Evolutionary conservation across 148 eudicot species (phyloP), one percentile per base, ranked within the genome.

Genomic region (Arbutus unedo): DNA sequence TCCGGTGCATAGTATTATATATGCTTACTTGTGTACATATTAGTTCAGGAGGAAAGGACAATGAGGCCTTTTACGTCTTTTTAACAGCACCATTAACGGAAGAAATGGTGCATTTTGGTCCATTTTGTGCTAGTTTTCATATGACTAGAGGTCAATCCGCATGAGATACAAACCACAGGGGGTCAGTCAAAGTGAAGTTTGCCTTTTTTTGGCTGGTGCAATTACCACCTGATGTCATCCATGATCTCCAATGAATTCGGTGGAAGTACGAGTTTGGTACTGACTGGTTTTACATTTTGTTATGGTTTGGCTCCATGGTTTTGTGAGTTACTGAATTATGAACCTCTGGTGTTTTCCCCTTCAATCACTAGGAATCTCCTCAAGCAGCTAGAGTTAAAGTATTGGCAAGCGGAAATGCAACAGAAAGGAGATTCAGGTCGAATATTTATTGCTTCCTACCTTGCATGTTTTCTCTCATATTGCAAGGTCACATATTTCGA

Each of bases 321-420:
- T 51, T 5, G 8, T 48, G 3, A 74, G 21, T 3, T 21, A 19
- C 77, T 50, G 41, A 49, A 21, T 66, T 56, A 3, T 49, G 23
- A 16, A 48, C 0, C 7, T 16, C 23, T 48, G 5, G 41, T 66
- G 62, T 16, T 71, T 18, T 55, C 44, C 38, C 45, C 25, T 14
- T 70, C 59, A 77, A 54, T 83, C 81, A 91, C 79, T 86, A 96
- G 99, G 99, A 94, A 88, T 96, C 99, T 83, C 99, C 99, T 86
- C 98, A 96, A 87, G 94, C 99, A 76, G 99, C 99, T 54, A 88
- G 98, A 85, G 99, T 96, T 45, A 96, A 96, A 88, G 99, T 96
- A 72, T 86, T 96, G 85, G 99, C 99, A 23, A 96, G 99, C 82
- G 99, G 99, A 85, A 96, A 96, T 90, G 95, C 99, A 57, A 93